Evolutionary conservation across 1,284 basidiomycete species (phyloP).

Genomic region (Ceratobasidium sp.): DNA sequence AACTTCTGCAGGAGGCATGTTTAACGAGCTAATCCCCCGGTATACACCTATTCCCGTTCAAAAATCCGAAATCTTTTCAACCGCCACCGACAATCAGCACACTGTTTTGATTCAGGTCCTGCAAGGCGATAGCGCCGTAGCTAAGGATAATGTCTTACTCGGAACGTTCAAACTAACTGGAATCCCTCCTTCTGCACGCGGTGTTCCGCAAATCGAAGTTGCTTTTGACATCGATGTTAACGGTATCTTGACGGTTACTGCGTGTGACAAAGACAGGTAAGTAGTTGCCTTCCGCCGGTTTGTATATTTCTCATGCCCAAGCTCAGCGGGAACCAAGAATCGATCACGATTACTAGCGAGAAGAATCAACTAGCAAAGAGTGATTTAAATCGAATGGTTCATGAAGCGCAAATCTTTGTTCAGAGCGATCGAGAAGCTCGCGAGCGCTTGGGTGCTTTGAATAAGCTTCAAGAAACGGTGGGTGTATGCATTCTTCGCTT

Average conservation of each 20-base stretch:
- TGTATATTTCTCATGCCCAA: too few species aligned
- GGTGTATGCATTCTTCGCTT: background rate
- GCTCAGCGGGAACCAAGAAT: constrained; percentile 1
- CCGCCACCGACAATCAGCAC: constrained; percentile 66
- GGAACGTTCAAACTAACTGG: constrained; percentile 69
- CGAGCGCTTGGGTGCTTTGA: constrained; percentile 89
- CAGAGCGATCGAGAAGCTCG: constrained; percentile 87
- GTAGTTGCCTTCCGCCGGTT: too few species aligned
- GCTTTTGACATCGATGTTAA: too few species aligned
- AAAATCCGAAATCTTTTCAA: constrained; percentile 74
- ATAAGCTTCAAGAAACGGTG: constrained; percentile 79
- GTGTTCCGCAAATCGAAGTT: constrained; percentile 62
- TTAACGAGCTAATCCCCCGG: too few species aligned
- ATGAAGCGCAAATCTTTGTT: constrained; percentile 91
- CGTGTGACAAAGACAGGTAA: too few species aligned
- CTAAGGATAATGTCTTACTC: constrained; percentile 70
- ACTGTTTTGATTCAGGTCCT: constrained; percentile 80
- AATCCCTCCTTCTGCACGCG: constrained; percentile 80
- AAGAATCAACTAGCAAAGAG: too few species aligned
- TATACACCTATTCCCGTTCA: constrained; percentile 69
- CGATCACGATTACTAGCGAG: constrained; percentile 7
- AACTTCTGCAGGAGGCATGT: too few species aligned
- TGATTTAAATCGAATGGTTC: constrained; percentile 92
- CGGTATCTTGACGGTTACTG: too few species aligned
- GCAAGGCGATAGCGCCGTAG: constrained; percentile 84